Conservation (phyloP, 495 filamentous ascomycete species). For the Penicillium macrosclerotiorum region DNA sequence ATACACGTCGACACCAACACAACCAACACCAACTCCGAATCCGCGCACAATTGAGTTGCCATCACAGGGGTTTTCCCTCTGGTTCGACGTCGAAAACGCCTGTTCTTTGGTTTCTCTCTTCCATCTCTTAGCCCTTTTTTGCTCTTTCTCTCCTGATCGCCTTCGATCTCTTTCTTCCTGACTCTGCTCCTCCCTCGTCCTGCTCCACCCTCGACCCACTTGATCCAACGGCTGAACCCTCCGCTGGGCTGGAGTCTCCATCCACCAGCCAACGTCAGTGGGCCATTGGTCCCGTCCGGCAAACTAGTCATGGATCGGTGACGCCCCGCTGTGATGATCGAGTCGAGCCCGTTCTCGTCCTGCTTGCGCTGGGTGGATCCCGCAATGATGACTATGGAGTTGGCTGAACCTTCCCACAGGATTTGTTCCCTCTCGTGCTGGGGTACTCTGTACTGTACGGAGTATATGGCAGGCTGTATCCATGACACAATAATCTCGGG, state of each 20-base stretch:
- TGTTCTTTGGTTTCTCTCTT: background rate
- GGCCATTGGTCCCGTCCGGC: constrained; percentile 22
- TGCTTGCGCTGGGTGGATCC: constrained; percentile 1
- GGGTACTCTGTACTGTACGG: too few relatives aligned
- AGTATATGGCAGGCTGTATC: too few relatives aligned
- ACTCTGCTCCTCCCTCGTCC: background rate
- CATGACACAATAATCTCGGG: too few relatives aligned
- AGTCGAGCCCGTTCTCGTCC: constrained; percentile 25
- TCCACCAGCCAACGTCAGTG: constrained; percentile 13
- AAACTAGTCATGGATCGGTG: constrained; percentile 30
- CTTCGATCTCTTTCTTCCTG: constrained; percentile 1
- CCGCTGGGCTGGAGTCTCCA: constrained; percentile 18
- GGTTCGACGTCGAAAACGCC: too few relatives aligned
- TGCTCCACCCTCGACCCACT: constrained; percentile 22
- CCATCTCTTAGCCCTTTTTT: background rate
- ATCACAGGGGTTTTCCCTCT: too few relatives aligned
- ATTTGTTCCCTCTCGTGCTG: too few relatives aligned
- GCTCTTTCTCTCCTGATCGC: background rate
- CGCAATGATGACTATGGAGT: constrained; percentile 7
- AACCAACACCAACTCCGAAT: too few relatives aligned
- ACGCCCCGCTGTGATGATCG: constrained; percentile 30
- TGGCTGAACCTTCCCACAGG: constrained; percentile 15
- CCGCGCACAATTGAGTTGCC: too few relatives aligned
- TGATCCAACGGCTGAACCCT: constrained; percentile 31
- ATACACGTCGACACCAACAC: too few relatives aligned